A percentile compares a stretch with the other conserved stretches of the same genome.
phyloP scores from a whole-genome alignment of 345 rosid genomes.

The Pugionium dolabratum region DNA sequence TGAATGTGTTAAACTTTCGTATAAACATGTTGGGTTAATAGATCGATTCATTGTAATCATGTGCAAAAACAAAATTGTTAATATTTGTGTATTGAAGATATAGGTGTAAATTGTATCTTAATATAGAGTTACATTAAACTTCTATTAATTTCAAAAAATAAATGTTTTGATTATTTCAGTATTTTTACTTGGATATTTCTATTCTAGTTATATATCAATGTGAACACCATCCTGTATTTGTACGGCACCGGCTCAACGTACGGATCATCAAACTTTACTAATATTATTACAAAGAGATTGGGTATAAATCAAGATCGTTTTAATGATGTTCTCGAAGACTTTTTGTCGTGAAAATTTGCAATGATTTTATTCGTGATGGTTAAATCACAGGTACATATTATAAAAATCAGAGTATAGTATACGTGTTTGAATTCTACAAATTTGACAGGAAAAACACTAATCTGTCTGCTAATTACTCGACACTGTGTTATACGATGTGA shows the following conservation, averaged over 20 bases:
- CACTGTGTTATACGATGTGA: slow-evolving; percentile 30
- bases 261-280: slow-evolving; percentile 9
- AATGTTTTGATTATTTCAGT: too few species aligned
- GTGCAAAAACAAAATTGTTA: too few species aligned
- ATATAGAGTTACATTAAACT: too few species aligned
- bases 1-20: too few species aligned
- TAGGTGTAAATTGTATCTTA: too few species aligned
- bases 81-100: too few species aligned
- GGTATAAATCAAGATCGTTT: slow-evolving; percentile 18
- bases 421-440: slow-evolving; percentile 31
- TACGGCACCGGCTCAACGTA: slow-evolving; percentile 19
- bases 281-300: slow-evolving; percentile 18
- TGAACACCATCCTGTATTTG: not conserved
- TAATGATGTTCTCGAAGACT: slow-evolving; percentile 13
- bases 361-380: slow-evolving; percentile 12
- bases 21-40: too few species aligned
- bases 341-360: slow-evolving; percentile 30
- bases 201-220: not conserved
- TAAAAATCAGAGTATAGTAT: slow-evolving; percentile 10
- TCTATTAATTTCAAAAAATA: too few species aligned
- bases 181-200: too few species aligned
- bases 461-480: slow-evolving; percentile 32
- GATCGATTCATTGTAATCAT: too few species aligned
- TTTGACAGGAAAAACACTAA: slow-evolving; percentile 26
- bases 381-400: slow-evolving; percentile 22